Evolutionary conservation across 2,329 filamentous ascomycete genomes (phyloP).

Genomic region (Sporothrix humicola): DNA sequence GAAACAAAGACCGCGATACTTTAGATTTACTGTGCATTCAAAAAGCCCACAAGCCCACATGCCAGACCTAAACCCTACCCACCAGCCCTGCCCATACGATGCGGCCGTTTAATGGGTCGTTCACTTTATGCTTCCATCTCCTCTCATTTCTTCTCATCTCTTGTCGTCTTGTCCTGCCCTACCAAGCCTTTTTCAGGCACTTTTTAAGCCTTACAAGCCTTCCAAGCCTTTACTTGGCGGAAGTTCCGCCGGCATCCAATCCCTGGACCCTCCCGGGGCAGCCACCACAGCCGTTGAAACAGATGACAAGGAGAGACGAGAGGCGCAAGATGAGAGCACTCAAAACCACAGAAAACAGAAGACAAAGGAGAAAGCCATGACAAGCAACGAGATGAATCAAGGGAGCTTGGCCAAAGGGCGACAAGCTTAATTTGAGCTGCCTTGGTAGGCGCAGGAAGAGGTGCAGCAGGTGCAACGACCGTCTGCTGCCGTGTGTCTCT

Average conservation of each 20-base stretch:
- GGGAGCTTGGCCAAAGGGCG: slow-evolving; percentile 12
- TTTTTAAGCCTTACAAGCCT: background rate
- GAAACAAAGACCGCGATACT: background rate
- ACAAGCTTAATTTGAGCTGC: slow-evolving; percentile 24
- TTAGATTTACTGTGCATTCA: no score
- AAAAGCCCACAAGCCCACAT: background rate
- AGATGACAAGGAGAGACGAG: background rate
- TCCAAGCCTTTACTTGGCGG: background rate
- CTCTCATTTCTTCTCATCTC: no score
- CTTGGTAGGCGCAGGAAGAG: background rate
- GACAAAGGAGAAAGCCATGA: background rate
- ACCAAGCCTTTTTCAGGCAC: background rate
- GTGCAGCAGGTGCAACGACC: background rate
- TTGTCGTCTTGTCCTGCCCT: background rate
- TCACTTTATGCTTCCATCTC: no score
- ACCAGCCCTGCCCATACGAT: background rate
- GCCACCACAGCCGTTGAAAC: slow-evolving; percentile 20
- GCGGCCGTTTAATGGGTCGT: background rate
- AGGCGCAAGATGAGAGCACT: background rate
- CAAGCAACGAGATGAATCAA: slow-evolving; percentile 6
- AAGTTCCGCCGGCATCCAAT: slow-evolving; percentile 9
- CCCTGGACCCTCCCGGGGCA: slow-evolving; percentile 4
- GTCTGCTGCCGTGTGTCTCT: background rate
- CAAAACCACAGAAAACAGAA: background rate
- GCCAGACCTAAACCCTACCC: background rate